Conservation (phyloP, 108 stramenopile genomes). For the Stephanodiscus minutulus region DNA sequence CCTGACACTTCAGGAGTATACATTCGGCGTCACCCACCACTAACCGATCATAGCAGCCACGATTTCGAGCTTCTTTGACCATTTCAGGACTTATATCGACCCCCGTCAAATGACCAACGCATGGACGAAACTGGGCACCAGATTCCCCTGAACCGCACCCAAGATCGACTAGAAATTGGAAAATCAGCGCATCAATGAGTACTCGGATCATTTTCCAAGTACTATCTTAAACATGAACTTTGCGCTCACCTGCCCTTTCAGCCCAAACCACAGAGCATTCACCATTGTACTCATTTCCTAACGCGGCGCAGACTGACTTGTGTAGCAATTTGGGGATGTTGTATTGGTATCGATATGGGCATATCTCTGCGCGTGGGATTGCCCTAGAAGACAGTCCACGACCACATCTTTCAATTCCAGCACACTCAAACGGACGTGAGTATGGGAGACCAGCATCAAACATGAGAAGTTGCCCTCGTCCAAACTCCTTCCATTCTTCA, state of each 20-base stretch:
- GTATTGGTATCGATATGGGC: constrained; percentile 31
- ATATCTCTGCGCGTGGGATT: constrained; percentile 40
- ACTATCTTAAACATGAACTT: neutral
- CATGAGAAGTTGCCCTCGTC: constrained; percentile 76
- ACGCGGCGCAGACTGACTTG: constrained; percentile 27
- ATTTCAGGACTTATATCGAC: constrained; percentile 73
- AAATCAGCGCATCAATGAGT: neutral
- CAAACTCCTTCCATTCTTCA: constrained; percentile 78
- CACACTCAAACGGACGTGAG: constrained; percentile 39
- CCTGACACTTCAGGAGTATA: constrained; percentile 30
- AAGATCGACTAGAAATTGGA: constrained; percentile 43
- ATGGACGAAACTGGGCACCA: constrained; percentile 57
- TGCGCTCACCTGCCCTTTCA: constrained; percentile 21
- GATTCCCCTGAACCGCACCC: constrained; percentile 74
- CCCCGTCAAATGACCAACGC: constrained; percentile 53
- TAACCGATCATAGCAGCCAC: constrained; percentile 60
- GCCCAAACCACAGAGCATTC: constrained; percentile 29
- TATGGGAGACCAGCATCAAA: constrained; percentile 56
- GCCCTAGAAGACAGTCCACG: constrained; percentile 35
- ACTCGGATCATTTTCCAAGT: neutral
- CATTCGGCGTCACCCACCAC: constrained; percentile 57
- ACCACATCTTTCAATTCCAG: constrained; percentile 28
- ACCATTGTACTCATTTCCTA: constrained; percentile 21
- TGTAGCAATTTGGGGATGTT: constrained; percentile 39
- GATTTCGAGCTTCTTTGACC: constrained; percentile 61